Conservation (phyloP, 805 yeast species). For the Barnettozyma vustinii region DNA sequence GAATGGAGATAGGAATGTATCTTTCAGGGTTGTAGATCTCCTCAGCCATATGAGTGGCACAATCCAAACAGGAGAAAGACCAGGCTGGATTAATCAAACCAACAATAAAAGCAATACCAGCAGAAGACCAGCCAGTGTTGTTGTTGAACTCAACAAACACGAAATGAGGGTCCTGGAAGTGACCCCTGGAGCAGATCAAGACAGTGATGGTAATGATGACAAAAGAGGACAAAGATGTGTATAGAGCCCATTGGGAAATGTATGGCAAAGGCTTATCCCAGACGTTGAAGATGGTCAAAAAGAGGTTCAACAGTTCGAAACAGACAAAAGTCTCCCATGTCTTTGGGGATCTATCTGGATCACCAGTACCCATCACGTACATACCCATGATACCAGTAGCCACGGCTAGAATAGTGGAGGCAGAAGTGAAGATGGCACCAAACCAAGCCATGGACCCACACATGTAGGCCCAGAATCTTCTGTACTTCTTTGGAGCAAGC, state of each 20-base stretch:
- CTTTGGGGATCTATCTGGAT: conserved; percentile 29
- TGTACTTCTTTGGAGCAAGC: conserved; percentile 37
- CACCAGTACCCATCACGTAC: conserved; percentile 31
- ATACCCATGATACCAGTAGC: conserved; percentile 48
- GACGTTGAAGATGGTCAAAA: conserved; percentile 40
- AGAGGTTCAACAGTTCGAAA: conserved; percentile 38
- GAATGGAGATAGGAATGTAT: conserved; percentile 53
- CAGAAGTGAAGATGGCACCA: conserved; percentile 56
- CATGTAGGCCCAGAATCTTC: conserved; percentile 38
- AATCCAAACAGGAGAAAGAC: conserved; percentile 62
- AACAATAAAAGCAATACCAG: conserved; percentile 60
- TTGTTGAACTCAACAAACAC: conserved; percentile 51
- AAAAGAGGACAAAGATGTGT: conserved; percentile 47
- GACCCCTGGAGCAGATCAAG: conserved; percentile 45
- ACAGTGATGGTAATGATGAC: conserved; percentile 48
- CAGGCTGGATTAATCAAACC: conserved; percentile 67
- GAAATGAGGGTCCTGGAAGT: conserved; percentile 44
- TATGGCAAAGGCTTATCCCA: conserved; percentile 46
- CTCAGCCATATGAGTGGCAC: conserved; percentile 71
- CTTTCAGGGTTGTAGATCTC: conserved; percentile 48
- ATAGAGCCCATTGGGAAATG: conserved; percentile 43
- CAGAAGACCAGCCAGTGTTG: conserved; percentile 54
- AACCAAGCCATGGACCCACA: conserved; percentile 58
- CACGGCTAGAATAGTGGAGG: conserved; percentile 50
- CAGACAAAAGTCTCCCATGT: conserved; percentile 51